Percentiles rank a stretch among this genome's conserved stretches.
Evolutionary conservation across 1,284 basidiomycete species (phyloP).

Genomic region (Melampsora occidentalis): DNA sequence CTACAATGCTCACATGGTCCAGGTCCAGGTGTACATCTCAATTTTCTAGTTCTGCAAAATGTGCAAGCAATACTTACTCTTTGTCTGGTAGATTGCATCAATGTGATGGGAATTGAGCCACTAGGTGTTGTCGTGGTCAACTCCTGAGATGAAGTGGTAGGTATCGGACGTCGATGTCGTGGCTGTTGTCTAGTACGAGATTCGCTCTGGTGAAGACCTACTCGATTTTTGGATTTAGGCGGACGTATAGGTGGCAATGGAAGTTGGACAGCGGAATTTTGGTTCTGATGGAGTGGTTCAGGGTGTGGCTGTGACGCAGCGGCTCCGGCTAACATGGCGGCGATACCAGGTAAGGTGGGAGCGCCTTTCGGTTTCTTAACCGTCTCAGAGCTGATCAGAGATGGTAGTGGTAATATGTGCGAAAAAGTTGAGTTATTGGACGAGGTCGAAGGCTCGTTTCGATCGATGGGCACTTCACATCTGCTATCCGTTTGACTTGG

Average conservation of each 20-base stretch:
- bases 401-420: neutral
- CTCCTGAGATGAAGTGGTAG: neutral
- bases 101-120: neutral
- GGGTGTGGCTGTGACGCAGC: neutral
- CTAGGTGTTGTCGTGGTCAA: neutral
- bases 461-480: too few relatives aligned
- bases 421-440: neutral
- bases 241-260: neutral
- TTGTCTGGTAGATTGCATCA: conserved; percentile 15
- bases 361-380: neutral
- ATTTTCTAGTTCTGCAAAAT: conserved; percentile 40
- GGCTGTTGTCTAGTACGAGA: neutral
- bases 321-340: neutral
- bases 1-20: conserved; percentile 36
- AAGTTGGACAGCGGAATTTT: too few relatives aligned
- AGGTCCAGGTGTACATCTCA: conserved; percentile 38
- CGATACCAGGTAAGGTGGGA: neutral
- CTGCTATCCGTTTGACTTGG: neutral
- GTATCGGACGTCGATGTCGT: neutral
- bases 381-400: neutral
- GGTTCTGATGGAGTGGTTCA: neutral
- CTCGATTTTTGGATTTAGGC: neutral
- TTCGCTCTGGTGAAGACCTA: neutral
- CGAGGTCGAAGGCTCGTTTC: neutral
- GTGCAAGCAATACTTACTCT: conserved; percentile 38